Base-by-base conservation (phyloP, 768 basidiomycete species). In the Russula brevipes region DNA sequence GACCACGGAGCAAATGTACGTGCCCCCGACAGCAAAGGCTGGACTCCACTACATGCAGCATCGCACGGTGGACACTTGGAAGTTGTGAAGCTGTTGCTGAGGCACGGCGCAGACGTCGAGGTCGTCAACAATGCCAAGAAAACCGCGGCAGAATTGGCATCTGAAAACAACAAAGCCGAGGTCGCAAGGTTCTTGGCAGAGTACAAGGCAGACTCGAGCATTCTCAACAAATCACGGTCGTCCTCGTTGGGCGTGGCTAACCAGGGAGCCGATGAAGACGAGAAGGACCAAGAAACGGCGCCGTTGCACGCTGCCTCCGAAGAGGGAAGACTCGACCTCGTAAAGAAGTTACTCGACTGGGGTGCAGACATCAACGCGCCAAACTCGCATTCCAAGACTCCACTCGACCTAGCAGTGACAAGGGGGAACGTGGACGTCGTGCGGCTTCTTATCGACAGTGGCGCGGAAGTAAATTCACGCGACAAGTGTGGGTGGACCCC, bases 391-490 rank as follows among this genome's bases (percentile, higher is more conserved):
- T 7, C 11, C 31, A 8, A 36, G 30, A 64, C 63, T 2, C 45
- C 53, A 3, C 19, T 64, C 3, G 10, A 38, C 10, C 5, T 33
- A 3, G 63, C 58, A 30, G 44, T 59, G 3, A 8, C 2, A 0
- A 17, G 30, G 3, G 59, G 52, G 2, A 38, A 42, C 2, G 14
- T 55, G 5, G 38, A 55, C 0, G 41, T 54, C 30, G 53, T 36
- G 16, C 51, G 31, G 17, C 17, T 41, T 2, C 60, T 64, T 5
- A 14, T 55, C 31, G 58, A 47, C 14, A 31, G 19, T 1, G 53
- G 39, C 16, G 63, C 53, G 9, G 59, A 60, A 19, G 50, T 58
- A 16, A 49, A 63, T 36, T 36, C n/a, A 16, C 47, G 60, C 16
- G 54, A 61, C 24, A 30, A 9, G 5, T 4, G 5, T 2, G 47